These are phyloP conservation scores for Penicillium verrucosum DNA, from an alignment of 2,329 filamentous ascomycete genomes.

Conservation along the genomic window DNA sequence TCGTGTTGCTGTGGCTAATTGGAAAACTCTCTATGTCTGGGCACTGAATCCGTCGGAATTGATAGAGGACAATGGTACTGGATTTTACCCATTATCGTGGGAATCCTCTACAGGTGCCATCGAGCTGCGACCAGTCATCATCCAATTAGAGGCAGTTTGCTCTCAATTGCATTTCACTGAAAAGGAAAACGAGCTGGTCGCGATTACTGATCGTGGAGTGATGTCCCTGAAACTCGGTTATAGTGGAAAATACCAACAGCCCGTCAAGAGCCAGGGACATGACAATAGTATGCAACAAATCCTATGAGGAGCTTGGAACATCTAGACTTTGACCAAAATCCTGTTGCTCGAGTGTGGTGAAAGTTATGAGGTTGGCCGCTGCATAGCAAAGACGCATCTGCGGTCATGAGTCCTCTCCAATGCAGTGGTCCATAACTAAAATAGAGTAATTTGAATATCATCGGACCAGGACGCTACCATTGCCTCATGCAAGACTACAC, in stretches of 20 bases:
- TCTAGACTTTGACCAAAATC: too few relatives aligned
- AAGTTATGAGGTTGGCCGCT: background rate
- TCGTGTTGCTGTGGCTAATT: constrained; percentile 42
- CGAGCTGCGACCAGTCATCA: constrained; percentile 33
- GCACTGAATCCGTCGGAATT: constrained; percentile 38
- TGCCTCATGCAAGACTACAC: background rate
- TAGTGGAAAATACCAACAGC: constrained; percentile 19
- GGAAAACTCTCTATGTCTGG: constrained; percentile 44
- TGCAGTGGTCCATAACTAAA: background rate
- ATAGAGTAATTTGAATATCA: background rate
- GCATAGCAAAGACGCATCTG: background rate
- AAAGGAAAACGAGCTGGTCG: constrained; percentile 39
- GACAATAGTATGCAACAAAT: background rate
- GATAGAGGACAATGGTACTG: constrained; percentile 29
- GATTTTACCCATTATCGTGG: constrained; percentile 35
- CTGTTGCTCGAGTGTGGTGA: background rate
- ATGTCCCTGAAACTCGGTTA: constrained; percentile 39
- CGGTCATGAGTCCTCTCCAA: background rate
- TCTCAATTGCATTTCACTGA: constrained; percentile 36
- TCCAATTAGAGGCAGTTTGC: constrained; percentile 39
- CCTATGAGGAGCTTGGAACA: background rate
- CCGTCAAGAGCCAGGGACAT: background rate
- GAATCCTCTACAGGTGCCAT: constrained; percentile 21
- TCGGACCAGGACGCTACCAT: background rate
- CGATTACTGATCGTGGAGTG: constrained; percentile 43